Evolutionary conservation across 2,329 filamentous ascomycete genomes (phyloP), one percentile per base, ranked within the genome.

Genomic region (Thielaviopsis punctulata): DNA sequence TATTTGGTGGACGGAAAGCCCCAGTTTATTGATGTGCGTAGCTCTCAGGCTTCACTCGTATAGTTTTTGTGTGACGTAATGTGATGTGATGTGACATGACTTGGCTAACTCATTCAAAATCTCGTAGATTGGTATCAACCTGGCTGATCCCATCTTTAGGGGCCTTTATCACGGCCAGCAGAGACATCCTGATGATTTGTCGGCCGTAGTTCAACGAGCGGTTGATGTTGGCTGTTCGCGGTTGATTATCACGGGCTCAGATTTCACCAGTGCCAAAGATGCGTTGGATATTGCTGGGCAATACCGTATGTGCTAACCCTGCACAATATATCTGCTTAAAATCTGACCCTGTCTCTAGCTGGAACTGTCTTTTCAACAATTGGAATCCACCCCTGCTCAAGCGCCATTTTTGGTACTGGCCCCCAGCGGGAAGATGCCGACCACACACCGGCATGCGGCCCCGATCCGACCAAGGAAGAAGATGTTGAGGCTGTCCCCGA

Each of bases 231-330:
- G 92, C 39, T 95, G 89, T 63, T 70, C 75, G 54, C 95, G 95
- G 61, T 77, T 98, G 61, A 90, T 98, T 71, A 77, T 96, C 30
- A 98, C 92, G 0, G 92, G 92, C 19, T 95, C 88, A 1, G 86
- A 92, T 62, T 73, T 96, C 48, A 70, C 73, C 49, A 88, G 89
- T 65, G 89, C 86, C 1, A 69, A 77, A 57, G 77, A 85, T 57
- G 88, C 87, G 0, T 68, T 95, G 9, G 68, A 80, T 44, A 72
- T 96, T 24, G 80, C 88, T 2, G 72, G 79, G 59, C 73, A 82
- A 58, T 82, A 90, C 62, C 80, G 86, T 90, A 69, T 56, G 56
- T 45, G 19, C 23, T 21, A 15, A 39, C 1, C 22, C 41, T 30
- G 13, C 30, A 25, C 12, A 22, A 21, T 45, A 51, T 24, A 12